phyloP scores from a whole-genome alignment of 2,329 filamentous ascomycete species.

The Arachnopeziza araneosa region DNA sequence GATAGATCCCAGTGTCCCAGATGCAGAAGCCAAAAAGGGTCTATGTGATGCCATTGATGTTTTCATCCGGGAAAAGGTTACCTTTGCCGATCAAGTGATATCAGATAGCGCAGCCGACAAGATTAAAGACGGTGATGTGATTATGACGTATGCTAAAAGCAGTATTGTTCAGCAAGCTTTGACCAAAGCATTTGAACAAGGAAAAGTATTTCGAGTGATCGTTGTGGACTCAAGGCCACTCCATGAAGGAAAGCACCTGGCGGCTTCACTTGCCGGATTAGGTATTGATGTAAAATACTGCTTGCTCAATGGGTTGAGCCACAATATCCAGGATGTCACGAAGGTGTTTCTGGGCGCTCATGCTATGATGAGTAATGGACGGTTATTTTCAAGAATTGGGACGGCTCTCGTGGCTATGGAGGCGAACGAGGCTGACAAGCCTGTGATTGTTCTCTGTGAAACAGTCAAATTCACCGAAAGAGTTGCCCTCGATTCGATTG shows the following conservation, averaged over 20 bases:
- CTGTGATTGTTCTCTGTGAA: constrained; percentile 87
- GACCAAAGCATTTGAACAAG: constrained; percentile 61
- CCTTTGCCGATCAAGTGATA: constrained; percentile 80
- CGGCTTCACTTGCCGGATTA: constrained; percentile 58
- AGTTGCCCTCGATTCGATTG: constrained; percentile 86
- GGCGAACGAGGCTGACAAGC: constrained; percentile 68
- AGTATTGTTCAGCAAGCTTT: constrained; percentile 81
- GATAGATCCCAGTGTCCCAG: constrained; percentile 79
- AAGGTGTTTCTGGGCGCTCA: constrained; percentile 78
- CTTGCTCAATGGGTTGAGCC: constrained; percentile 70
- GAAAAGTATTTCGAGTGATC: constrained; percentile 75
- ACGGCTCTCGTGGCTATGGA: constrained; percentile 83
- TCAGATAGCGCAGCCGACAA: constrained; percentile 67
- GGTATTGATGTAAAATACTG: constrained; percentile 78
- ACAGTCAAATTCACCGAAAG: constrained; percentile 92
- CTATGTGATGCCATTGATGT: constrained; percentile 78
- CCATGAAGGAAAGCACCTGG: constrained; percentile 66
- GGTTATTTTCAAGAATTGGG: constrained; percentile 81
- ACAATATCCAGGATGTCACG: constrained; percentile 60
- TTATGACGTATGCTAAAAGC: constrained; percentile 83
- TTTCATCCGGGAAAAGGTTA: constrained; percentile 87
- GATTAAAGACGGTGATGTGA: constrained; percentile 72
- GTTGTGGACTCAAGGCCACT: constrained; percentile 73
- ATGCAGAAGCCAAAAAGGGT: constrained; percentile 73
- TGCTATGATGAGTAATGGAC: constrained; percentile 92